phyloP scores from a whole-genome alignment of 441 rosid genomes.

The Geranium incanum region DNA sequence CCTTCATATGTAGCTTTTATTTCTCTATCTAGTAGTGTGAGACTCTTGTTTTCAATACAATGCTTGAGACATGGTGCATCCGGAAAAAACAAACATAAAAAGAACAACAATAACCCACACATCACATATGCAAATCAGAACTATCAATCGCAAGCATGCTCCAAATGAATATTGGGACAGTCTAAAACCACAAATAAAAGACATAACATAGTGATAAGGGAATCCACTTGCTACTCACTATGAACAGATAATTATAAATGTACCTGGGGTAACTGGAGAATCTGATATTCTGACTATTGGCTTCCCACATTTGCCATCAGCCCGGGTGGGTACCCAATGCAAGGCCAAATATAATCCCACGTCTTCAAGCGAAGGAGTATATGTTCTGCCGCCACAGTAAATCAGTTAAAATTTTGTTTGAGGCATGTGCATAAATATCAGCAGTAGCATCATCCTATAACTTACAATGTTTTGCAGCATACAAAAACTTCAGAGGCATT shows the following conservation, averaged over 20 bases:
- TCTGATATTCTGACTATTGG: slow-evolving; percentile 64
- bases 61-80: background rate
- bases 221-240: background rate
- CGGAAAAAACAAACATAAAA: background rate
- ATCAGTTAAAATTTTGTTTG: slow-evolving; percentile 8
- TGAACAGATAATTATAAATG: slow-evolving; percentile 12
- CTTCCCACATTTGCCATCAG: slow-evolving; percentile 79
- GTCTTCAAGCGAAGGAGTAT: slow-evolving; percentile 81
- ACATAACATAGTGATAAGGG: background rate
- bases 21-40: too few relatives aligned
- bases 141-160: background rate
- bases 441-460: slow-evolving; percentile 17
- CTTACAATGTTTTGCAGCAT: slow-evolving; percentile 71
- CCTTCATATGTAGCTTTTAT: too few relatives aligned
- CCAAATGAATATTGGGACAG: background rate
- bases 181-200: background rate
- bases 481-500: slow-evolving; percentile 39
- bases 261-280: slow-evolving; percentile 83
- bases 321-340: slow-evolving; percentile 79
- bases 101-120: background rate
- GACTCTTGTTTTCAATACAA: too few relatives aligned
- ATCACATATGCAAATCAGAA: background rate
- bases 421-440: slow-evolving; percentile 15
- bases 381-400: slow-evolving; percentile 41
- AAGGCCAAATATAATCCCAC: slow-evolving; percentile 75